Percentiles rank a stretch among this genome's conserved stretches.
Evolutionary conservation across 495 filamentous ascomycete genomes (phyloP).

Genomic region (Lepidopterella palustris): DNA sequence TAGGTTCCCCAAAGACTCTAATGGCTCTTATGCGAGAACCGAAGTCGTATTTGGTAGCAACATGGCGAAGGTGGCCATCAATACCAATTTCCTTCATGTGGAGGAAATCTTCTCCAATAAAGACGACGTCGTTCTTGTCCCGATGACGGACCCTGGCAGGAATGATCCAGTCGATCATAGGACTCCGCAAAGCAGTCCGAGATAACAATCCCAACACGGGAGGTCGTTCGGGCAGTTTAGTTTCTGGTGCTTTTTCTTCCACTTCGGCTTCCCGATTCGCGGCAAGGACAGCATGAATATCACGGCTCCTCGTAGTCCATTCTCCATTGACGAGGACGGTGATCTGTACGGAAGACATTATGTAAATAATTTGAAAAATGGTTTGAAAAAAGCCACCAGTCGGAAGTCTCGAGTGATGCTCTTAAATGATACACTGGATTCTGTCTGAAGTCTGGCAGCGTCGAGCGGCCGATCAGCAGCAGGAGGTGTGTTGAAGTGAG

Average conservation of each 20-base stretch:
- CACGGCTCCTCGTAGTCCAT: constrained; percentile 50
- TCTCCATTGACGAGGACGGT: constrained; percentile 48
- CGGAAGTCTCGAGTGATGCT: neutral
- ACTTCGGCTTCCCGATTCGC: constrained; percentile 24
- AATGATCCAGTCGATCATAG: constrained; percentile 69
- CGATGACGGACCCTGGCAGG: constrained; percentile 68
- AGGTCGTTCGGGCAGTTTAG: constrained; percentile 17
- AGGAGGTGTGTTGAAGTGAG: no score
- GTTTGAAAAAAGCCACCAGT: neutral
- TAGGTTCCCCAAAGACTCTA: constrained; percentile 45
- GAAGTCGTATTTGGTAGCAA: constrained; percentile 69
- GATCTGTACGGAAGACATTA: neutral
- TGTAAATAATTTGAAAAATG: neutral
- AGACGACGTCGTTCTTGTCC: constrained; percentile 78
- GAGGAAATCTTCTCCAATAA: constrained; percentile 66
- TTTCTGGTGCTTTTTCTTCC: constrained; percentile 19
- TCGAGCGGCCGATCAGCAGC: no score
- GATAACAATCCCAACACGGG: constrained; percentile 65
- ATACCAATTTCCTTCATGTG: constrained; percentile 61
- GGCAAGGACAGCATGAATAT: constrained; percentile 39
- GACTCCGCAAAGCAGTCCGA: constrained; percentile 67
- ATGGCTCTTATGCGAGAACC: constrained; percentile 62
- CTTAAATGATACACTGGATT: no score
- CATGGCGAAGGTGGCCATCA: constrained; percentile 61
- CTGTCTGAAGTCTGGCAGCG: no score